Percentiles rank a stretch among this genome's conserved stretches.
Conservation (phyloP, 2,329 filamentous ascomycete species). For the Trichothecium roseum region DNA sequence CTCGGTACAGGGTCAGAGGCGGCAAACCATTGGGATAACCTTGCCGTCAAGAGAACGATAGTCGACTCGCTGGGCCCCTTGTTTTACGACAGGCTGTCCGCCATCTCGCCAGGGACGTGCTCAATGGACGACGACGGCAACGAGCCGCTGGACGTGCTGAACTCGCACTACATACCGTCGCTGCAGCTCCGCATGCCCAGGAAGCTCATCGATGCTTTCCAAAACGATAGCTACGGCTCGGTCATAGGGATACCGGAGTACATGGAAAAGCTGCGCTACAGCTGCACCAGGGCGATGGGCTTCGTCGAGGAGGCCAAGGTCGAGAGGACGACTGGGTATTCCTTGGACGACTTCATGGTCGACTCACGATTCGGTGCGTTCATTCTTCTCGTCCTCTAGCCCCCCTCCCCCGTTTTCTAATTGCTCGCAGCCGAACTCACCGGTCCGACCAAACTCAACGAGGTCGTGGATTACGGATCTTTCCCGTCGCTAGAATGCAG, state of each 20-base stretch:
- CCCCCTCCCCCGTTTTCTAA: conserved; percentile 11
- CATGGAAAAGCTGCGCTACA: conserved; percentile 31
- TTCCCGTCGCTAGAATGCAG: conserved; percentile 36
- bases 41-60: conserved; percentile 46
- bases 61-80: conserved; percentile 45
- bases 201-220: conserved; percentile 34
- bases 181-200: conserved; percentile 34
- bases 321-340: conserved; percentile 29
- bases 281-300: conserved; percentile 42
- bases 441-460: conserved; percentile 27
- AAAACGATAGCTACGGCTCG: conserved; percentile 38
- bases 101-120: conserved; percentile 32
- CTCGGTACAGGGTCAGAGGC: conserved; percentile 39
- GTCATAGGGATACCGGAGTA: conserved; percentile 35
- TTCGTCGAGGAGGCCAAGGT: conserved; percentile 40
- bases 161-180: conserved; percentile 33
- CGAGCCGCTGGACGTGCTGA: conserved; percentile 29
- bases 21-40: conserved; percentile 35
- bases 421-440: conserved; percentile 25
- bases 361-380: conserved; percentile 36
- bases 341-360: conserved; percentile 28
- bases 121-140: conserved; percentile 19
- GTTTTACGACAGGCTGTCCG: conserved; percentile 45
- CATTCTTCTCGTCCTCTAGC: not conserved
- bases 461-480: conserved; percentile 40